Conservation (phyloP, 352 stramenopile genomes). For the Pythium folliculosum region DNA sequence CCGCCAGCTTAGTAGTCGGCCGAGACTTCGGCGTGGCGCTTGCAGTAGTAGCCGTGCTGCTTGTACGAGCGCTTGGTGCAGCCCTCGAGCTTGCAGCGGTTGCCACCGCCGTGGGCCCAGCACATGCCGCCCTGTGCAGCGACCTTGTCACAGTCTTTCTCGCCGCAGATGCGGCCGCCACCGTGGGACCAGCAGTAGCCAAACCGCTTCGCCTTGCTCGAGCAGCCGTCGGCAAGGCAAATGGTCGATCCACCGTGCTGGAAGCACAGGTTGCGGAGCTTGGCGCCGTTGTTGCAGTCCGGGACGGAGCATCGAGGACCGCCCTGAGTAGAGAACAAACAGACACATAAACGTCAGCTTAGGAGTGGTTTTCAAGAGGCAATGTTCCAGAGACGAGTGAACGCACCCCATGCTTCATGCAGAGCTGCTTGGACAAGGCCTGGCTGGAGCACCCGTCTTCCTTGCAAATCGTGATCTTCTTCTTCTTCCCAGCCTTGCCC, state of each 20-base stretch:
- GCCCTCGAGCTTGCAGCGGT: slow-evolving; percentile 45
- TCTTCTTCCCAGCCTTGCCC: slow-evolving; percentile 27
- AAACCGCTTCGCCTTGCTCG: slow-evolving; percentile 43
- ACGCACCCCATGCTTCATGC: slow-evolving; percentile 31
- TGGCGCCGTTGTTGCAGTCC: slow-evolving; percentile 42
- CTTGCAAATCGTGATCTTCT: slow-evolving; percentile 34
- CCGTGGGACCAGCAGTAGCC: slow-evolving; percentile 48
- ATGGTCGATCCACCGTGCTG: slow-evolving; percentile 44
- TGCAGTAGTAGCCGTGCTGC: slow-evolving; percentile 54
- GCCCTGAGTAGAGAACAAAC: slow-evolving; percentile 5
- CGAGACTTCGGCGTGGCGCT: slow-evolving; percentile 31
- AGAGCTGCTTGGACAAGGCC: slow-evolving; percentile 25
- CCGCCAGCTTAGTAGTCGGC: slow-evolving; percentile 5
- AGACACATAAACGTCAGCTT: background rate
- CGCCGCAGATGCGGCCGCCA: slow-evolving; percentile 42
- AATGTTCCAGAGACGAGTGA: too few species aligned
- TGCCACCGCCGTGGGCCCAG: slow-evolving; percentile 50
- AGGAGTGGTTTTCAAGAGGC: too few species aligned
- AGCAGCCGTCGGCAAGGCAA: slow-evolving; percentile 35
- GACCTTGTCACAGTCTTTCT: slow-evolving; percentile 40
- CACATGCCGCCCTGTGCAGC: slow-evolving; percentile 38
- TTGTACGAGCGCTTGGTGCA: slow-evolving; percentile 54
- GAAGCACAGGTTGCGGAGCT: slow-evolving; percentile 46
- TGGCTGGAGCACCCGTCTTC: slow-evolving; percentile 30
- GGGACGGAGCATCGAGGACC: slow-evolving; percentile 37